Percentiles rank a stretch among this genome's conserved stretches.
phyloP scores from a whole-genome alignment of 1,284 basidiomycete species.

The Xanthoconium separans region DNA sequence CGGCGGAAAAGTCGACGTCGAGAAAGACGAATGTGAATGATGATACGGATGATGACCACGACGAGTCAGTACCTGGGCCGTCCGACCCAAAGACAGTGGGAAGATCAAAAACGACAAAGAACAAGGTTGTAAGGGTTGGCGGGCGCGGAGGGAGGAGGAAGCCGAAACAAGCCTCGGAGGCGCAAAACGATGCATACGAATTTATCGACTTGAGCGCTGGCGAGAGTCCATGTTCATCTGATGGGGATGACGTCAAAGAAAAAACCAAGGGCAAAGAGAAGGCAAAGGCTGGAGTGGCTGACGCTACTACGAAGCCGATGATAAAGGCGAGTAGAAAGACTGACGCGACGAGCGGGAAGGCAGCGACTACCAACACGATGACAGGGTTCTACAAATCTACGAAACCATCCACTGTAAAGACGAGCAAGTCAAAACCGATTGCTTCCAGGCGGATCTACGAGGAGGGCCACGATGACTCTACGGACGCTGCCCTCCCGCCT shows the following conservation, averaged over 20 bases:
- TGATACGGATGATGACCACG: background rate
- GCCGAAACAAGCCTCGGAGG: constrained; percentile 25
- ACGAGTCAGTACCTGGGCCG: constrained; percentile 1
- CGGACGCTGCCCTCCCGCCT: background rate
- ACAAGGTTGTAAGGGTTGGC: constrained; percentile 4
- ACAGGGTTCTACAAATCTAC: constrained; percentile 14
- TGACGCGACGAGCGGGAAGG: background rate
- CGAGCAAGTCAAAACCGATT: constrained; percentile 8
- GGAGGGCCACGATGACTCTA: constrained; percentile 13
- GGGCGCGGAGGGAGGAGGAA: constrained; percentile 17
- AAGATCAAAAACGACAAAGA: constrained; percentile 5
- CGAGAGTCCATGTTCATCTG: constrained; percentile 24
- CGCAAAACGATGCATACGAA: constrained; percentile 33
- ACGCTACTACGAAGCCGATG: background rate
- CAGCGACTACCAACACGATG: constrained; percentile 9
- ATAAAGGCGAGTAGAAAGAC: background rate
- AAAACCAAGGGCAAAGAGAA: constrained; percentile 12
- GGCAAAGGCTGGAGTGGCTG: background rate
- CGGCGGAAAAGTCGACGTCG: background rate
- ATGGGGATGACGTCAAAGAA: constrained; percentile 6
- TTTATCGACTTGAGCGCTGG: constrained; percentile 26
- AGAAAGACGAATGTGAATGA: background rate
- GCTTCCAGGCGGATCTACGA: constrained; percentile 4
- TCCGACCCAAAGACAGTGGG: constrained; percentile 6
- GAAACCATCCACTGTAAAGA: constrained; percentile 10